Conservation (phyloP, 225 moss, liverwort and hornwort genomes). For the Sphagnum contortum region DNA sequence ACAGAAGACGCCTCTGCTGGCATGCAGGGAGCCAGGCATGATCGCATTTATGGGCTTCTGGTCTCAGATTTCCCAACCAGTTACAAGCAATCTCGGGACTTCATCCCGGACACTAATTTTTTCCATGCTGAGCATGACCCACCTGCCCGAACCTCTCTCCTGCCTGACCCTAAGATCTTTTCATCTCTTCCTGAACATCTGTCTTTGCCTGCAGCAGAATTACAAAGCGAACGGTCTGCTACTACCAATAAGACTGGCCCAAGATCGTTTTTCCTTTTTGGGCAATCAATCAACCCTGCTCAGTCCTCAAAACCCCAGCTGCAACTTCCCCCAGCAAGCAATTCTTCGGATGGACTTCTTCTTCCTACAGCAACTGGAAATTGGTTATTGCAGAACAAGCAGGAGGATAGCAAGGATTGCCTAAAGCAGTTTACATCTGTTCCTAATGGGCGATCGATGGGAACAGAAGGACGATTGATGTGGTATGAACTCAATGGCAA, state of each 20-base stretch:
- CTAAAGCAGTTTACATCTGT: constrained; percentile 11
- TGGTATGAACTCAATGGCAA: constrained; percentile 33
- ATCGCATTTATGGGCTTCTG: constrained; percentile 90
- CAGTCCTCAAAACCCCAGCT: constrained; percentile 46
- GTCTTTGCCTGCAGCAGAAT: constrained; percentile 23
- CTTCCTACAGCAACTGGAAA: constrained; percentile 11
- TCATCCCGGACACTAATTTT: constrained; percentile 54
- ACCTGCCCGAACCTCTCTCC: constrained; percentile 27
- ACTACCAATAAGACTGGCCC: constrained; percentile 28
- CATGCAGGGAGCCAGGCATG: constrained; percentile 99
- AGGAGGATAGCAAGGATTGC: too few species aligned
- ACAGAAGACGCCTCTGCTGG: constrained; percentile 98
- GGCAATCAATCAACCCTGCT: constrained; percentile 81
- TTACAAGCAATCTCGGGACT: constrained; percentile 72
- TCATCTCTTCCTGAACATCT: constrained; percentile 25
- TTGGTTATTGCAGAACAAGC: too few species aligned
- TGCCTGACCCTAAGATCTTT: constrained; percentile 31
- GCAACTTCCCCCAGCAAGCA: constrained; percentile 42
- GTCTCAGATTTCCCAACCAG: constrained; percentile 88
- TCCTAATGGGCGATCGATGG: constrained; percentile 18
- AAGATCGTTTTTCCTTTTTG: constrained; percentile 75
- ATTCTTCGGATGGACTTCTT: constrained; percentile 63
- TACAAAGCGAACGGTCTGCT: constrained; percentile 29
- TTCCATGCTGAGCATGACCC: constrained; percentile 60
- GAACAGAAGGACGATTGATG: constrained; percentile 13